phyloP scores from a whole-genome alignment of 257 asterid genomes.

The Solanum tarapatanum region DNA sequence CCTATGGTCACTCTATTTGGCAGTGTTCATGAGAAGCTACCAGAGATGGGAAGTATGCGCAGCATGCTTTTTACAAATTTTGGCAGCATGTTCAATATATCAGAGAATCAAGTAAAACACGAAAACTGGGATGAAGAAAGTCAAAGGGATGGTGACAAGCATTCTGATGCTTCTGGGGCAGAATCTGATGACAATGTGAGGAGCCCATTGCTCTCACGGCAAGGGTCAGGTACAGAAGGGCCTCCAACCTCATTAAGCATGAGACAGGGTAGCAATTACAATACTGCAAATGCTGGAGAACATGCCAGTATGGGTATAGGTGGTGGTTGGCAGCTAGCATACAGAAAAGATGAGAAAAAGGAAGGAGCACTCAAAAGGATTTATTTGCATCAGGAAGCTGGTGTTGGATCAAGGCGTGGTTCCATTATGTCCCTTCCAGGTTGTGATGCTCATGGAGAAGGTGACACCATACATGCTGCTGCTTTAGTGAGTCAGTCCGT shows the following conservation, averaged over 20 bases:
- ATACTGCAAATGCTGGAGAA: slow-evolving; percentile 21
- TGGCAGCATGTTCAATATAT: slow-evolving; percentile 71
- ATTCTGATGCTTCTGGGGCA: slow-evolving; percentile 37
- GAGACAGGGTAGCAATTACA: slow-evolving; percentile 14
- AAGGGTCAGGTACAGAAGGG: slow-evolving; percentile 34
- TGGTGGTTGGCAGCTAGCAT: slow-evolving; percentile 97
- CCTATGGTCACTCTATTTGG: slow-evolving; percentile 90
- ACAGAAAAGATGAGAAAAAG: slow-evolving; percentile 59
- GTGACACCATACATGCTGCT: slow-evolving; percentile 66
- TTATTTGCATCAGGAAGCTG: slow-evolving; percentile 71
- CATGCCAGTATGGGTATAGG: slow-evolving; percentile 72
- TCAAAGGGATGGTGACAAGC: slow-evolving; percentile 31
- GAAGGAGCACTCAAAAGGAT: slow-evolving; percentile 69
- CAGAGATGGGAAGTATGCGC: slow-evolving; percentile 68
- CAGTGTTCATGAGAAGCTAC: slow-evolving; percentile 76
- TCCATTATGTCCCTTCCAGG: slow-evolving; percentile 56
- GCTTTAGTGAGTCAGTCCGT: slow-evolving; percentile 91
- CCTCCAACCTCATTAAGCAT: slow-evolving; percentile 5
- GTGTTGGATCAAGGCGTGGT: slow-evolving; percentile 58
- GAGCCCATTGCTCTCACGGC: slow-evolving; percentile 72
- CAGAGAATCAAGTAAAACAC: slow-evolving; percentile 33
- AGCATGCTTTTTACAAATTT: slow-evolving; percentile 73
- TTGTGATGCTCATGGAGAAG: slow-evolving; percentile 35
- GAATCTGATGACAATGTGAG: slow-evolving; percentile 67
- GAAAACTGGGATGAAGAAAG: slow-evolving; percentile 79